phyloP scores from a whole-genome alignment of 176 grass and related monocot species.

The Chloris gayana region DNA sequence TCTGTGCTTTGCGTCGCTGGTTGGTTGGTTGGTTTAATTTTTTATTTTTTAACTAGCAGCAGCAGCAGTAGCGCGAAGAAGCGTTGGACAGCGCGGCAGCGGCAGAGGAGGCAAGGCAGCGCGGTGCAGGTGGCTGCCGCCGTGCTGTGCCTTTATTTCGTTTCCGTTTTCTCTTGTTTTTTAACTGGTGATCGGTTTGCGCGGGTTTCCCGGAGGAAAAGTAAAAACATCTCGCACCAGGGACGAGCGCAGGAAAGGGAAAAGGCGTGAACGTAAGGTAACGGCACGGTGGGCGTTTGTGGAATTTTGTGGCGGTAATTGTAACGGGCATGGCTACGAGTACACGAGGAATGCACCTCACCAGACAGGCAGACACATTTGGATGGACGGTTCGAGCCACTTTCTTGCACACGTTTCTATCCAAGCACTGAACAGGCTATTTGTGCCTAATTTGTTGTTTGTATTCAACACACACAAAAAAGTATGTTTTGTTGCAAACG shows the following conservation, averaged over 20 bases:
- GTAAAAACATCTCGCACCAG: too few species aligned
- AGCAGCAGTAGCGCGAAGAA: constrained; percentile 24
- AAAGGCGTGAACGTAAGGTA: too few species aligned
- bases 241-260: too few species aligned
- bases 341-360: background rate
- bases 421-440: too few species aligned
- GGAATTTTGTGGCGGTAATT: background rate
- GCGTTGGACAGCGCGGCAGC: constrained; percentile 13
- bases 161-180: background rate
- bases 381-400: background rate
- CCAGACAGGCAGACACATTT: background rate
- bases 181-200: background rate
- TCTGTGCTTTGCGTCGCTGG: constrained; percentile 28
- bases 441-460: too few species aligned
- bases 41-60: background rate
- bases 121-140: background rate
- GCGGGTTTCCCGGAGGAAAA: constrained; percentile 28
- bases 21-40: constrained; percentile 14
- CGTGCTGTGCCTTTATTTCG: constrained; percentile 13
- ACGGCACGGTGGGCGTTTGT: too few species aligned
- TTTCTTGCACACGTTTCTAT: background rate
- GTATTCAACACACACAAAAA: too few species aligned
- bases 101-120: background rate
- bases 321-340: background rate
- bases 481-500: too few species aligned